phyloP scores from a whole-genome alignment of 257 asterid species.

The Capsicum chinense region DNA sequence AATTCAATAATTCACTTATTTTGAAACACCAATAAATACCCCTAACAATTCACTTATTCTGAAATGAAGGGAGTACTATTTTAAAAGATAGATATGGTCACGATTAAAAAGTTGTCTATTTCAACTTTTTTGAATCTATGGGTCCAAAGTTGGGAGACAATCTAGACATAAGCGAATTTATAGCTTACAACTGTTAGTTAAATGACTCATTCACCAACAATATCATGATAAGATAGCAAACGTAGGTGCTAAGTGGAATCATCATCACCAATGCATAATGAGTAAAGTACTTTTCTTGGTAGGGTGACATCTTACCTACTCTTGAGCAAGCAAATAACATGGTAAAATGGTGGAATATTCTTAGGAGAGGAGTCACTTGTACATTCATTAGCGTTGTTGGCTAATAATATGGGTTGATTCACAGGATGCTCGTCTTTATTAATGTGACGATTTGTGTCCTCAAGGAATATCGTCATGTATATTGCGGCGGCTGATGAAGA shows the following conservation, averaged over 20 bases:
- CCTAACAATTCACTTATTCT: too few relatives aligned
- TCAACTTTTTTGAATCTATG: too few relatives aligned
- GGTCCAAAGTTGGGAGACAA: too few relatives aligned
- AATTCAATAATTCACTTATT: too few relatives aligned
- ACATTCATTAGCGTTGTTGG: slow-evolving; percentile 32
- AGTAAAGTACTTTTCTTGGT: neutral
- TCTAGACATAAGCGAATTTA: too few relatives aligned
- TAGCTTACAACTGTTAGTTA: neutral
- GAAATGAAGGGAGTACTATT: too few relatives aligned
- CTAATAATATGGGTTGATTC: neutral
- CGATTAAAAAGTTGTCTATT: too few relatives aligned
- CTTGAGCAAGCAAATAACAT: slow-evolving; percentile 50
- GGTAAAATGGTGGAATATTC: slow-evolving; percentile 45
- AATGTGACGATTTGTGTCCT: slow-evolving; percentile 32
- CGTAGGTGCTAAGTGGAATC: neutral
- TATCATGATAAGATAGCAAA: neutral
- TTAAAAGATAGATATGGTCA: too few relatives aligned
- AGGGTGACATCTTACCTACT: slow-evolving; percentile 45
- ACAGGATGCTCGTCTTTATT: slow-evolving; percentile 26
- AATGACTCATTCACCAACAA: neutral
- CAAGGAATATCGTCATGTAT: slow-evolving; percentile 59
- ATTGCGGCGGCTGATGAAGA: slow-evolving; percentile 47
- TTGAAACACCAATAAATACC: too few relatives aligned
- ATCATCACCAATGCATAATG: neutral
- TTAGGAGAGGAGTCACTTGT: slow-evolving; percentile 32